Evolutionary conservation across 768 basidiomycete genomes (phyloP).

Genomic region (Russula virescens): DNA sequence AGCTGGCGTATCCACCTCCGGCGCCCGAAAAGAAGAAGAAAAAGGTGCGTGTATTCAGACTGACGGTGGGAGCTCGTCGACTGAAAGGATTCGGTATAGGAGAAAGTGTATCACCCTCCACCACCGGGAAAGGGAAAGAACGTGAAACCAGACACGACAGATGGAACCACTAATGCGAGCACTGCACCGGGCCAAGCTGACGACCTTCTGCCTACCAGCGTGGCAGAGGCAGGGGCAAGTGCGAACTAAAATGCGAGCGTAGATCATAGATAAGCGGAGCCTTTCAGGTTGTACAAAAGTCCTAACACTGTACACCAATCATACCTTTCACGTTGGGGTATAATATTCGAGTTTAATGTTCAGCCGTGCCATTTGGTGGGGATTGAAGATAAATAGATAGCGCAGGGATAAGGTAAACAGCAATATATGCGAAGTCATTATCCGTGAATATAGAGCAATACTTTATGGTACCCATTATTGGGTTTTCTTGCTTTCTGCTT

Average conservation of each 20-base stretch:
- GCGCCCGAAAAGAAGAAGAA: conserved; percentile 65
- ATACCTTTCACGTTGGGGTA: background rate
- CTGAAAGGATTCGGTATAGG: conserved; percentile 36
- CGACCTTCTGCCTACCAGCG: background rate
- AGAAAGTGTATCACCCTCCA: conserved; percentile 78
- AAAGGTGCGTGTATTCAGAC: conserved; percentile 31
- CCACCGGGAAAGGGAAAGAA: conserved; percentile 76
- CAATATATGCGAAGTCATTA: background rate
- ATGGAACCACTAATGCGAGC: background rate
- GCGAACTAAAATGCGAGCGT: background rate
- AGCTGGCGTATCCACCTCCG: conserved; percentile 78
- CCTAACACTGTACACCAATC: background rate
- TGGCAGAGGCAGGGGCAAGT: background rate
- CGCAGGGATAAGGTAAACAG: background rate
- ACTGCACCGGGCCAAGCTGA: background rate
- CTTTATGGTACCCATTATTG: conserved; percentile 2
- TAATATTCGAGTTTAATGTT: background rate
- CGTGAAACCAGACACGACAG: conserved; percentile 28
- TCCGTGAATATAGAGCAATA: background rate
- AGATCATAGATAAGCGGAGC: background rate
- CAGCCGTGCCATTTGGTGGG: background rate
- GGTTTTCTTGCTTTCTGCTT: conserved; percentile 24
- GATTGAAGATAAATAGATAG: background rate
- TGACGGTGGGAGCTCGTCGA: background rate
- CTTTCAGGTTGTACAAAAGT: background rate